These are phyloP conservation scores for Tuctoria greenei DNA, from an alignment of 176 grass and related monocot species.

Conservation along the genomic window DNA sequence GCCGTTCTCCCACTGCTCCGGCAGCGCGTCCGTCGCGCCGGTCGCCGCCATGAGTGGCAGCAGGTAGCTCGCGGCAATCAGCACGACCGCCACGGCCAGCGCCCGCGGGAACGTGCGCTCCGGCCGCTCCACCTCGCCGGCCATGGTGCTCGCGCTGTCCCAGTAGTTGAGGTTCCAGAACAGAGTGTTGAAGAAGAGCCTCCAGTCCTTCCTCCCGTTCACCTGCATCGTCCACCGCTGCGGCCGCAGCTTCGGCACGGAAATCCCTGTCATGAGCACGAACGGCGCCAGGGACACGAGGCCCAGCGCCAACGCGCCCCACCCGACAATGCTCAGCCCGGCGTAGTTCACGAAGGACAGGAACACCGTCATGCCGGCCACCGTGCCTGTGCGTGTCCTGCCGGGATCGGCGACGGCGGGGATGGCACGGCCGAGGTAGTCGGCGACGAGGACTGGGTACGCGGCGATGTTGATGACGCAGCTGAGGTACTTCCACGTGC, in stretches of 20 bases:
- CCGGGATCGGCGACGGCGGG: conserved; percentile 25
- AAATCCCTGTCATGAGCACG: conserved; percentile 40
- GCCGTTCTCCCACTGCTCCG: conserved; percentile 46
- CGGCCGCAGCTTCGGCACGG: conserved; percentile 32
- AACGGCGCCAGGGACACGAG: conserved; percentile 43
- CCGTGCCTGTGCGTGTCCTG: not conserved
- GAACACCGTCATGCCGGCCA: conserved; percentile 33
- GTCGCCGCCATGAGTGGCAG: conserved; percentile 46
- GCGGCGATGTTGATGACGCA: conserved; percentile 49
- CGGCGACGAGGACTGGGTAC: conserved; percentile 39
- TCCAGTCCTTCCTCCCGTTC: conserved; percentile 35
- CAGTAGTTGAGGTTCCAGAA: conserved; percentile 68
- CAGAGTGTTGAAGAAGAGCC: conserved; percentile 54
- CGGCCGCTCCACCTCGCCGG: conserved; percentile 51
- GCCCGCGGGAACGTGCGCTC: conserved; percentile 47
- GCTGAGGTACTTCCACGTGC: conserved; percentile 58
- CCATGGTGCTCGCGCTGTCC: conserved; percentile 56
- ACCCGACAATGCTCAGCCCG: conserved; percentile 47
- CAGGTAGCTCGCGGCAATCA: conserved; percentile 39
- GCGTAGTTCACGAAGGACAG: conserved; percentile 47
- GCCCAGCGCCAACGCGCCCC: conserved; percentile 46
- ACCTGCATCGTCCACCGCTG: conserved; percentile 32
- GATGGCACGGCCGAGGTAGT: conserved; percentile 37
- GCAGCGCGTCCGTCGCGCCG: conserved; percentile 33
- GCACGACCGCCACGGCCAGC: conserved; percentile 28